A percentile compares a stretch with the other conserved stretches of the same genome.
phyloP scores from a whole-genome alignment of 495 filamentous ascomycete genomes.

The Aspergillus incahuasiensis region DNA sequence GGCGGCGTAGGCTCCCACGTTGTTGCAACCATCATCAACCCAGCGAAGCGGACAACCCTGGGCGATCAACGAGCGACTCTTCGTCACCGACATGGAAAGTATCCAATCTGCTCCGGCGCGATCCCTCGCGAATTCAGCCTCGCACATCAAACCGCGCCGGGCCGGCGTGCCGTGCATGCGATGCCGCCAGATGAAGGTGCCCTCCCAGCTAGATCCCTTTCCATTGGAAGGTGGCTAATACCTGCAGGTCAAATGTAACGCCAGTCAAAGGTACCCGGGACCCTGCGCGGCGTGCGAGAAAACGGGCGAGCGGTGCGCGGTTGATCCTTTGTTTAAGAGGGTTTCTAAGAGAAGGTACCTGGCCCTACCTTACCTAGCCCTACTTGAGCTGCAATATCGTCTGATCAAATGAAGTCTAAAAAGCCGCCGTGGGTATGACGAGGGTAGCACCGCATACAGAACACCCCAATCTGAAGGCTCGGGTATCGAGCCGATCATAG shows the following conservation, averaged over 20 bases:
- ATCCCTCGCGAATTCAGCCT: not conserved
- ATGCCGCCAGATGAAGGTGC: constrained; percentile 5
- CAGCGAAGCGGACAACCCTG: not conserved
- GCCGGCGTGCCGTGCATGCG: constrained; percentile 4
- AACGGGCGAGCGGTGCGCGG: constrained; percentile 5
- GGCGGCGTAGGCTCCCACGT: not conserved
- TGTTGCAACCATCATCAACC: not conserved
- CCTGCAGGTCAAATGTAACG: constrained; percentile 1
- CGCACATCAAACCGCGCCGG: constrained; percentile 1
- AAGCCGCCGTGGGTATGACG: not conserved
- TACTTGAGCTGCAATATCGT: not conserved
- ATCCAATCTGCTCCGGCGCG: not conserved
- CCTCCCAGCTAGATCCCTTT: not conserved
- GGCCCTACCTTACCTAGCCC: not conserved
- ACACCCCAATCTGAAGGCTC: not conserved
- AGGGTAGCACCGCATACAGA: not conserved
- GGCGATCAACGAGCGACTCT: not conserved
- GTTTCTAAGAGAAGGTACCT: constrained; percentile 6
- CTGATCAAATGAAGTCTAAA: constrained; percentile 1
- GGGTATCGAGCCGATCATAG: not conserved
- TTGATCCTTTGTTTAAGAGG: constrained; percentile 9
- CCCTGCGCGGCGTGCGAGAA: not conserved
- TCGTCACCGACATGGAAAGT: not conserved
- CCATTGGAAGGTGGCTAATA: not conserved
- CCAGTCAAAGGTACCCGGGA: not conserved